phyloP scores from a whole-genome alignment of 2,329 filamentous ascomycete species.

The Fusarium bactridioides region DNA sequence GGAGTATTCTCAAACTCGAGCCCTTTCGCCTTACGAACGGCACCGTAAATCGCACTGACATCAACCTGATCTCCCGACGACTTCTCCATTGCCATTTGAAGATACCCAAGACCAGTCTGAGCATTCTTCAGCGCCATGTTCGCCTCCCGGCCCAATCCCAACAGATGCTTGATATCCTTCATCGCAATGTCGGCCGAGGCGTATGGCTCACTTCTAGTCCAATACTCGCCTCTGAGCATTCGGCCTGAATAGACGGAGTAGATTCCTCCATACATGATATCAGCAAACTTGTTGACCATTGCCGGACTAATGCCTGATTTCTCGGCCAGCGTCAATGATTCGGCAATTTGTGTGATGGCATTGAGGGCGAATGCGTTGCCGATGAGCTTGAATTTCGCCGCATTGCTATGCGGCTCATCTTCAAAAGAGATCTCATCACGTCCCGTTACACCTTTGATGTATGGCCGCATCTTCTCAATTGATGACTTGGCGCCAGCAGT shows the following conservation, averaged over 20 bases:
- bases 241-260: neutral
- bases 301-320: neutral
- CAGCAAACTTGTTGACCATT: neutral
- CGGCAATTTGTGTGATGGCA: neutral
- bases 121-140: neutral
- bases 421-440: neutral
- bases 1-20: neutral
- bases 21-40: neutral
- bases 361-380: neutral
- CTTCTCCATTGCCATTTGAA: neutral
- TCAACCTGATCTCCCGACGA: fast-evolving
- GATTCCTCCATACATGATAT: fast-evolving
- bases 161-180: neutral
- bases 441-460: neutral
- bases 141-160: neutral
- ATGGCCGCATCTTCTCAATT: neutral
- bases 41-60: neutral
- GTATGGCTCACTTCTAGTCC: neutral
- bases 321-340: neutral
- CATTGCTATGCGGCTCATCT: neutral
- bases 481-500: neutral
- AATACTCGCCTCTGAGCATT: neutral
- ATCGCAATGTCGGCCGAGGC: neutral
- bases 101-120: neutral
- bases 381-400: neutral